A percentile compares a stretch with the other conserved stretches of the same genome.
Evolutionary conservation across 192 early-diverging fungal species (phyloP).

Genomic region (Coemansia sp.): DNA sequence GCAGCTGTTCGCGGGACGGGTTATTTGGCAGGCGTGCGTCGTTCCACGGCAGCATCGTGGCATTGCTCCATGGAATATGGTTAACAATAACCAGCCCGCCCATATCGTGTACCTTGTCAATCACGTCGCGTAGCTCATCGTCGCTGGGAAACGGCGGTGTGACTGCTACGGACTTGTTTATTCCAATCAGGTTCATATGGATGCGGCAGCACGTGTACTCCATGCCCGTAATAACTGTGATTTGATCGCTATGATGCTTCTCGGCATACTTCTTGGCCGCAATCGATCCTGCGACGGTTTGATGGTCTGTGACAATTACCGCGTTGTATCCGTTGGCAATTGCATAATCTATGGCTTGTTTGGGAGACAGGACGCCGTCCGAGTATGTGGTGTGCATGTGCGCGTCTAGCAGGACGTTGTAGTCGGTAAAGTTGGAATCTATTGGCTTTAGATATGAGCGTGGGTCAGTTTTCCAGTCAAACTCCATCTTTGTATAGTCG

Average conservation of each 20-base stretch:
- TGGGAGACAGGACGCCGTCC: conserved; percentile 61
- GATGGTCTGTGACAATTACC: conserved; percentile 71
- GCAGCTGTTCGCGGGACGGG: conserved; percentile 58
- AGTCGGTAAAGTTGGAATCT: conserved; percentile 34
- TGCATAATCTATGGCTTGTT: conserved; percentile 63
- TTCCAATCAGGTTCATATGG: conserved; percentile 73
- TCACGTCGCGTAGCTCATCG: conserved; percentile 59
- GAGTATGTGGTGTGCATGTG: conserved; percentile 67
- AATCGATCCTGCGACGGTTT: conserved; percentile 64
- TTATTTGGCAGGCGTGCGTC: conserved; percentile 62
- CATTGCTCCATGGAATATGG: conserved; percentile 77
- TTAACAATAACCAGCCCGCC: conserved; percentile 75
- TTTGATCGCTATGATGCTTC: conserved; percentile 23
- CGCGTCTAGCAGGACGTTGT: conserved; percentile 65
- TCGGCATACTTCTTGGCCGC: conserved; percentile 60
- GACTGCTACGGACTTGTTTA: conserved; percentile 61
- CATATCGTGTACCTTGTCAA: conserved; percentile 60
- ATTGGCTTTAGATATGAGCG: conserved; percentile 43
- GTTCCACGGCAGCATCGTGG: conserved; percentile 58
- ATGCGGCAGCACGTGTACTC: conserved; percentile 51
- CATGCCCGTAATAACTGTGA: conserved; percentile 44
- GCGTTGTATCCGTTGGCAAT: conserved; percentile 72
- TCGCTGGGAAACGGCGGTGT: conserved; percentile 60
- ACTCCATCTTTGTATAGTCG: conserved; percentile 32
- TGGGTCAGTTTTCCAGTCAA: conserved; percentile 35